A percentile compares a stretch with the other conserved stretches of the same genome.
phyloP scores from a whole-genome alignment of 2,329 filamentous ascomycete species.

The Clonostachys solani region DNA sequence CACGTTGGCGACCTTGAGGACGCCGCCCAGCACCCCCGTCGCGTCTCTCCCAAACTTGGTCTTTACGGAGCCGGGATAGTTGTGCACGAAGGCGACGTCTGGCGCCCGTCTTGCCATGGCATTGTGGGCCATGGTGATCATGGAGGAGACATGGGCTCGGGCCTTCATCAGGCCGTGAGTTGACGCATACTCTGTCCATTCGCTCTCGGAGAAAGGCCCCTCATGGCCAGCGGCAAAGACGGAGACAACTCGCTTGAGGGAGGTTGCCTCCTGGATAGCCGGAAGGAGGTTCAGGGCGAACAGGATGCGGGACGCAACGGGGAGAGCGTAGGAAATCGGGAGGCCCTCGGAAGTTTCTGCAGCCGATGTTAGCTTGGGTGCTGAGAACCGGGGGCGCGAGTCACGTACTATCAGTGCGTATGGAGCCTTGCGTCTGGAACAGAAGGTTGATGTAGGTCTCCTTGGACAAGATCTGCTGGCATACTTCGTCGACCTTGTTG shows the following conservation, averaged over 20 bases:
- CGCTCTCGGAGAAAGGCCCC: background rate
- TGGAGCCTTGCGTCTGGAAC: constrained; percentile 34
- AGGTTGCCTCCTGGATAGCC: constrained; percentile 26
- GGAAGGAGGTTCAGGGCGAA: constrained; percentile 55
- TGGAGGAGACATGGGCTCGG: constrained; percentile 13
- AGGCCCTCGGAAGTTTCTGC: constrained; percentile 55
- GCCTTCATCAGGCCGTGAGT: constrained; percentile 12
- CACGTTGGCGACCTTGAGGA: constrained; percentile 4
- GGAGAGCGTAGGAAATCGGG: constrained; percentile 42
- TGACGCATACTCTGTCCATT: constrained; percentile 4
- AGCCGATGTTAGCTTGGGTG: background rate
- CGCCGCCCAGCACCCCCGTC: constrained; percentile 8
- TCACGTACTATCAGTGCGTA: constrained; percentile 12
- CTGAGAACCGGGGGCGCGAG: no score
- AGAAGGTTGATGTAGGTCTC: constrained; percentile 41
- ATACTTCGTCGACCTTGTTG: constrained; percentile 43
- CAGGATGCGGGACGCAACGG: constrained; percentile 53
- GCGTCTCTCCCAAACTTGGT: constrained; percentile 12
- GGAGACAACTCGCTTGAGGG: constrained; percentile 14
- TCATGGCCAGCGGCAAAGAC: constrained; percentile 14
- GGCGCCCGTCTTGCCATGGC: constrained; percentile 11
- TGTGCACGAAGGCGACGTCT: constrained; percentile 19
- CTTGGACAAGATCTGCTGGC: constrained; percentile 33
- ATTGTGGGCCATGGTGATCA: constrained; percentile 16
- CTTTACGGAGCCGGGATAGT: constrained; percentile 18